Evolutionary conservation across 2,329 filamentous ascomycete species (phyloP).

Genomic region (Didymella exigua): DNA sequence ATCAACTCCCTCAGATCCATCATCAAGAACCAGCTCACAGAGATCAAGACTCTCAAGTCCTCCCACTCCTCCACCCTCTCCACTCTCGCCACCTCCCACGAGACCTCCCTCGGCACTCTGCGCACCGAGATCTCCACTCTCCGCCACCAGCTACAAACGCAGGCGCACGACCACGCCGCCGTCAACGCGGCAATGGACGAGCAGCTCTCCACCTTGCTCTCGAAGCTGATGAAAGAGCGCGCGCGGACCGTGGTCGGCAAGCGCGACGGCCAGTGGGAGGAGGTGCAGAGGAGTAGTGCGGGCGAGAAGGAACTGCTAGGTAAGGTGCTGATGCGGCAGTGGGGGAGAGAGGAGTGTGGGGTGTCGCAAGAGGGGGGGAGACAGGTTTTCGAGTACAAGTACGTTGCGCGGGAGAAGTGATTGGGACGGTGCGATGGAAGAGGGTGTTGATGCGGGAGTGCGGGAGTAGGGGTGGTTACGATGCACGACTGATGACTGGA

Average conservation of each 20-base stretch:
- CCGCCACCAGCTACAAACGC: conserved; percentile 24
- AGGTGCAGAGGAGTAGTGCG: conserved; percentile 28
- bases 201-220: conserved; percentile 35
- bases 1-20: conserved; percentile 35
- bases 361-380: conserved; percentile 28
- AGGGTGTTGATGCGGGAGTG: neutral
- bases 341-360: conserved; percentile 45
- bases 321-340: conserved; percentile 43
- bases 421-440: neutral
- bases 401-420: conserved; percentile 22
- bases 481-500: neutral
- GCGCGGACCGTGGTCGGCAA: conserved; percentile 37
- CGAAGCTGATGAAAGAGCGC: conserved; percentile 40
- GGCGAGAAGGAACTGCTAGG: conserved; percentile 40
- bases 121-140: conserved; percentile 24
- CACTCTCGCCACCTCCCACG: conserved; percentile 17
- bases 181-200: conserved; percentile 44
- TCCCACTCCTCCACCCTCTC: conserved; percentile 19
- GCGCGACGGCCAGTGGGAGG: conserved; percentile 44
- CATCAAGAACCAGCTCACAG: conserved; percentile 33
- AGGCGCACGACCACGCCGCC: conserved; percentile 35
- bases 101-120: conserved; percentile 18
- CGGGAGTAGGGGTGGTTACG: neutral
- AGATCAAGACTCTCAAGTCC: conserved; percentile 34
- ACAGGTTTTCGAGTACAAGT: conserved; percentile 42